phyloP scores from a whole-genome alignment of 345 rosid species.

The Salix suchowensis region DNA sequence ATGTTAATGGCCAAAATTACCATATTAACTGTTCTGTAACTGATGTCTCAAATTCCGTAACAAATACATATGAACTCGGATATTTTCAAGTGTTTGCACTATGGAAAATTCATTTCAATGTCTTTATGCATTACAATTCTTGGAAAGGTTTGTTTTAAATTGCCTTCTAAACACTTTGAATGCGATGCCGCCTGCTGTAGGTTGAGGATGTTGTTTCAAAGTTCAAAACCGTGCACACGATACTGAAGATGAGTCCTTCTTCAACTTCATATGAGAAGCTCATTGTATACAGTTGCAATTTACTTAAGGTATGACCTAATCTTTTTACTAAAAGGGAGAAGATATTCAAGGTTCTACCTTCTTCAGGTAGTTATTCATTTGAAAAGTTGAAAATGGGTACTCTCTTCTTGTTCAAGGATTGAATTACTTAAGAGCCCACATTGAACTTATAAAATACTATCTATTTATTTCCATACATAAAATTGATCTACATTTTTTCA shows the following conservation, averaged over 20 bases:
- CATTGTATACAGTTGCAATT: slow-evolving; percentile 46
- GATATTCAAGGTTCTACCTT: not conserved
- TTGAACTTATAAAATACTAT: not conserved
- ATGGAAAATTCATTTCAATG: not conserved
- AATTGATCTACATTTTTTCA: slow-evolving; percentile 14
- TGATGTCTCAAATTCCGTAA: not conserved
- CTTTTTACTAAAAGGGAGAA: not conserved
- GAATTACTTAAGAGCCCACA: not conserved
- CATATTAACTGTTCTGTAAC: not conserved
- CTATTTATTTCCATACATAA: not conserved
- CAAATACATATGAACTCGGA: not conserved
- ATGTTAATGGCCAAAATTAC: not conserved
- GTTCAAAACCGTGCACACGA: slow-evolving; percentile 54
- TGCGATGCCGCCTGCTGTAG: slow-evolving; percentile 33
- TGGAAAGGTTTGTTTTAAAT: not conserved
- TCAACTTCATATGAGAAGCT: slow-evolving; percentile 59
- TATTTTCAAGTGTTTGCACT: not conserved
- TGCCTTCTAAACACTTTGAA: not conserved
- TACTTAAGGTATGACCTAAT: slow-evolving; percentile 45
- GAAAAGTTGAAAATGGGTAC: not conserved
- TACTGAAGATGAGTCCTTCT: slow-evolving; percentile 52
- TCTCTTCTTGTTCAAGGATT: not conserved
- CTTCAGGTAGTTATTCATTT: not conserved
- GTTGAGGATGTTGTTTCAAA: slow-evolving; percentile 53
- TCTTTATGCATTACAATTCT: not conserved